Percentiles rank a stretch among this genome's conserved stretches.
These are phyloP conservation scores for Tetradesmus lagerheimii DNA, from an alignment of 139 green algal species.

Conservation along the genomic window DNA sequence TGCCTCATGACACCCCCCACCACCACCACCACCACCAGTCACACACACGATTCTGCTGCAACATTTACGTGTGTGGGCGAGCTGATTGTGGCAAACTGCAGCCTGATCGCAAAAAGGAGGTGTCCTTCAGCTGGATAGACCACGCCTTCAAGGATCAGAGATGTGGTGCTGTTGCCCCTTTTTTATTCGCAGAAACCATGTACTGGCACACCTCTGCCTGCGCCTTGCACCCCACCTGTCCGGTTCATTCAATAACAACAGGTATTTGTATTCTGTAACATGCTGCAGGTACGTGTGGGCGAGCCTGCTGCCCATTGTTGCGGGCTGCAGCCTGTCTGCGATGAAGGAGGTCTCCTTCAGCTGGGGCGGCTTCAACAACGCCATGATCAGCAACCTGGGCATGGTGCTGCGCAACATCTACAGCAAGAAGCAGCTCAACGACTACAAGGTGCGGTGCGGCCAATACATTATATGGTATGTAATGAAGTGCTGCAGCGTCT, in stretches of 20 bases:
- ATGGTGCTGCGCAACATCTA: conserved; percentile 95
- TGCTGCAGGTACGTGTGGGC: conserved; percentile 79
- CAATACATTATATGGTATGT: not conserved
- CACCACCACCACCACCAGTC: not conserved
- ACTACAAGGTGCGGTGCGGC: conserved; percentile 79
- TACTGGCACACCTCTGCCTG: not conserved
- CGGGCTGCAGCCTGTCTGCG: conserved; percentile 86
- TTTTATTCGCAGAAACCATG: no score
- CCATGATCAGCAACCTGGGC: conserved; percentile 92
- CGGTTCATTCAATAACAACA: no score
- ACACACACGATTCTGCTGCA: no score
- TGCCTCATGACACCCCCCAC: not conserved
- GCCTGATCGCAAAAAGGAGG: no score
- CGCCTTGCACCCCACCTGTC: not conserved
- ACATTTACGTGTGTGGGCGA: no score
- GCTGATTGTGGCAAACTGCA: no score
- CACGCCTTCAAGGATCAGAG: no score
- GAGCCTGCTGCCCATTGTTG: conserved; percentile 89
- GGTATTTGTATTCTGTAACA: no score
- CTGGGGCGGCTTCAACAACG: conserved; percentile 91
- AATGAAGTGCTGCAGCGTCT: no score
- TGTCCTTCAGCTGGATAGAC: no score
- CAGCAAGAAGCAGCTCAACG: conserved; percentile 90
- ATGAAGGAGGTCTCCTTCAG: conserved; percentile 91
- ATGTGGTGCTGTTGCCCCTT: no score